Percentiles rank a stretch among this genome's conserved stretches.
Conservation (phyloP, 441 rosid genomes). For the Aquilaria agallochum region DNA sequence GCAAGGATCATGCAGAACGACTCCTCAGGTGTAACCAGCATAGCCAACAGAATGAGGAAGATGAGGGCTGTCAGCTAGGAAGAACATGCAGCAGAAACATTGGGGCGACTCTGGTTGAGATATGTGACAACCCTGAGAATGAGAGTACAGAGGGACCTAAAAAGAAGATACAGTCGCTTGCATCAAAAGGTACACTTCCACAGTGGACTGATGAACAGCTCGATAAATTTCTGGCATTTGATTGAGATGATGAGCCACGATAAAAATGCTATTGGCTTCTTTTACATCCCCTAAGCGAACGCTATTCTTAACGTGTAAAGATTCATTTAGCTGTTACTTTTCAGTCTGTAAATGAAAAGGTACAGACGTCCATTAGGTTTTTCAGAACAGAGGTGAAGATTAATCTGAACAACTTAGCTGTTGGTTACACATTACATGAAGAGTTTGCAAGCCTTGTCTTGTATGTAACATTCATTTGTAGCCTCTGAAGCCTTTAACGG, state of each 20-base stretch:
- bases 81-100: constrained; percentile 15
- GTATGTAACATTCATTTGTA: too few relatives aligned
- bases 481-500: too few relatives aligned
- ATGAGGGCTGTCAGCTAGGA: constrained; percentile 13
- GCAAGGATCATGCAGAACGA: neutral
- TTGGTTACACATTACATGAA: too few relatives aligned
- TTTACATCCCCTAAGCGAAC: too few relatives aligned
- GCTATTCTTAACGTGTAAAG: too few relatives aligned
- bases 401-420: too few relatives aligned
- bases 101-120: constrained; percentile 11
- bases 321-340: too few relatives aligned
- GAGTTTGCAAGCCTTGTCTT: too few relatives aligned
- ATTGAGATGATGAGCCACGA: constrained; percentile 21
- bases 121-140: constrained; percentile 8
- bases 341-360: too few relatives aligned
- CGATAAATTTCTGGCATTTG: constrained; percentile 64
- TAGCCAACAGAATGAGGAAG: constrained; percentile 18
- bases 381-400: too few relatives aligned
- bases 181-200: constrained; percentile 33
- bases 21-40: constrained; percentile 8
- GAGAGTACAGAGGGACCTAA: constrained; percentile 3
- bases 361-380: too few relatives aligned
- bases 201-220: constrained; percentile 92
- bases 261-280: too few relatives aligned
- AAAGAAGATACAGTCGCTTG: constrained; percentile 18